Base-by-base conservation (phyloP, 2,329 filamentous ascomycete genomes). In the Xylariaceae sp. region DNA sequence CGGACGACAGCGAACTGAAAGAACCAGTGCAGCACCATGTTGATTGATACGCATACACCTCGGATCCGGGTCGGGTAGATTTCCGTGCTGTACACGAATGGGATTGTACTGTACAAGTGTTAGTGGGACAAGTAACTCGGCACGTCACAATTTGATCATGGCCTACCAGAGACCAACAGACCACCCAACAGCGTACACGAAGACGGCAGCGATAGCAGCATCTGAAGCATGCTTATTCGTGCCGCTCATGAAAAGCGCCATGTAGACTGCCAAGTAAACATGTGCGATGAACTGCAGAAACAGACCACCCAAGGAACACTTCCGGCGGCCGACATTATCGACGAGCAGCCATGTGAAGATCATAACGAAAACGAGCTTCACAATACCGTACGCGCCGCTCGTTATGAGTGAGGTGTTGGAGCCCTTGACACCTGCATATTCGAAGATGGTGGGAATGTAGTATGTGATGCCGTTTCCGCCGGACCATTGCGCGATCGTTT, bases 71-170 rank as follows among this genome's bases (percentile, higher is more conserved):
- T 80, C 61, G 86, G 81, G 68, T 89, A 90, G 75, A 91, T 90
- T 68, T 91, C 87, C 0, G 78, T 78, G 73, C 89, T 89, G 63
- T 88, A 72, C 17, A 91, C 86, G 88, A 88, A 91, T 0, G 87
- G 87, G 22, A 28, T 28, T 28, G 22, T 28, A 28, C 22, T 28
- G 22, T 28, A 28, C 22, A 28, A 28, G 22, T 28, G 7, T 28
- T 28, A 28, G 22, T 7, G 7, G 7, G 7, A 5, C 22, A 5
- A 7, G 22, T 7, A 7, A 28, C 22, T 5, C 7, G 4, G 7
- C 4, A 28, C 22, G 4, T 5, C 22, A 28, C 22, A 28, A 28
- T 28, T 28, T 7, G 4, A 28, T 28, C 0, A 84, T 88, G 2
- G 85, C 86, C 64, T 88, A 88, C 86, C 85, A 89, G 0, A 28